These are phyloP conservation scores for Viola pubescens DNA, from an alignment of 441 rosid genomes.

Conservation along the genomic window DNA sequence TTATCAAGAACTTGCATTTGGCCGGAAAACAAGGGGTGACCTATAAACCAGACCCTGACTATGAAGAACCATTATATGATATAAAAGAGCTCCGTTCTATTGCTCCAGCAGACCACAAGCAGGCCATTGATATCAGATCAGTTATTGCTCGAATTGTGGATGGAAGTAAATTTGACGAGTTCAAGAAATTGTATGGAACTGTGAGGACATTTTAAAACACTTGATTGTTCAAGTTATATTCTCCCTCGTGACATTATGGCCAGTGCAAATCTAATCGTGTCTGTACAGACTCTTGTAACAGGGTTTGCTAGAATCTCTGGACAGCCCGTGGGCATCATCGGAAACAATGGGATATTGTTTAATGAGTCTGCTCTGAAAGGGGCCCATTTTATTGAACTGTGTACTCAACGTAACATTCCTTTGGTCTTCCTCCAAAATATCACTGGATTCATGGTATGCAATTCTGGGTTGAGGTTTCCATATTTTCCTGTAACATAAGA, in stretches of 20 bases:
- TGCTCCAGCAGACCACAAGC: slow-evolving; percentile 88
- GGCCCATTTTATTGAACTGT: slow-evolving; percentile 85
- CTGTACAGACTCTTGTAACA: slow-evolving; percentile 78
- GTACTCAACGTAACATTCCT: slow-evolving; percentile 85
- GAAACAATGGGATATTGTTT: slow-evolving; percentile 89
- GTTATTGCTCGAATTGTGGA: slow-evolving; percentile 87
- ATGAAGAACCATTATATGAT: slow-evolving; percentile 74
- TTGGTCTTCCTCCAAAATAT: slow-evolving; percentile 88
- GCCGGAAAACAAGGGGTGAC: slow-evolving; percentile 53
- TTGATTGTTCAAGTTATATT: slow-evolving; percentile 5
- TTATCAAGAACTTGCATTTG: slow-evolving; percentile 84
- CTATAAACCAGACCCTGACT: slow-evolving; percentile 32
- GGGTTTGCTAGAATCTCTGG: slow-evolving; percentile 83
- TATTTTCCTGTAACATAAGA: not conserved
- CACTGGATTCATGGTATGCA: slow-evolving; percentile 86
- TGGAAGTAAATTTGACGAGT: slow-evolving; percentile 95
- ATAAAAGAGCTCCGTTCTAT: slow-evolving; percentile 74
- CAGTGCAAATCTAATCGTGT: slow-evolving; percentile 15
- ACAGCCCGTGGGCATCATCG: slow-evolving; percentile 83
- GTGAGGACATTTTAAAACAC: slow-evolving; percentile 45
- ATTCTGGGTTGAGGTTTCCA: slow-evolving; percentile 9
- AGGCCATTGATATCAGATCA: slow-evolving; percentile 82
- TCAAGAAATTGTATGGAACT: slow-evolving; percentile 94
- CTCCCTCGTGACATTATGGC: slow-evolving; percentile 7
- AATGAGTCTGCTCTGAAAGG: slow-evolving; percentile 95